Conservation (phyloP, 2,329 filamentous ascomycete genomes). For the Fusarium virguliforme region DNA sequence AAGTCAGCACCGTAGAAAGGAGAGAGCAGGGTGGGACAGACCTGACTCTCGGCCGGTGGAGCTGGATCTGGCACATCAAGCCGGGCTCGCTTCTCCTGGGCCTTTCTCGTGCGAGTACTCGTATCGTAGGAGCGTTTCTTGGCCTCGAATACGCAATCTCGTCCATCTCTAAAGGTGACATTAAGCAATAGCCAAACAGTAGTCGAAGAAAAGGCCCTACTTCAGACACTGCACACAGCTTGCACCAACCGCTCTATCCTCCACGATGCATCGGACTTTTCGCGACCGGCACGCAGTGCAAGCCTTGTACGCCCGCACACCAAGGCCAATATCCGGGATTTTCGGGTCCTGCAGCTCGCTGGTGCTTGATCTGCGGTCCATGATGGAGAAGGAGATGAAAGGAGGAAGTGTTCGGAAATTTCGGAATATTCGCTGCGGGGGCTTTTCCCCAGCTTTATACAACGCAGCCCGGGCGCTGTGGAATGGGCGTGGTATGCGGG, state of each 20-base stretch:
- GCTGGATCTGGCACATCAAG: not conserved
- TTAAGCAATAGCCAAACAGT: not conserved
- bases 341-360: not conserved
- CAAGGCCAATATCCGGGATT: not conserved
- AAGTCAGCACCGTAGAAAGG: not conserved
- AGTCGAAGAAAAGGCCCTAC: not conserved
- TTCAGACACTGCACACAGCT: slow-evolving; percentile 10
- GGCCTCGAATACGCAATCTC: not conserved
- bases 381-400: slow-evolving; percentile 2
- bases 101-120: slow-evolving; percentile 5
- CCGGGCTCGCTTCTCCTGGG: slow-evolving; percentile 14
- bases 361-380: not conserved
- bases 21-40: not conserved
- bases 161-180: not conserved
- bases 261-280: slow-evolving; percentile 14
- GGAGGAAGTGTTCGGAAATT: slow-evolving; percentile 14
- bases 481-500: not conserved
- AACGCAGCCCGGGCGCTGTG: not conserved
- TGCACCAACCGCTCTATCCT: not conserved
- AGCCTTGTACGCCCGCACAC: slow-evolving; percentile 8
- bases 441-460: slow-evolving; percentile 22
- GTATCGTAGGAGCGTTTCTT: slow-evolving; percentile 13
- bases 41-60: not conserved
- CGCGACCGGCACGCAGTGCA: slow-evolving; percentile 9
- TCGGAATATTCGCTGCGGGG: slow-evolving; percentile 19